A percentile compares a stretch with the other conserved stretches of the same genome.
Evolutionary conservation across 202 grass and related monocot species (phyloP).

Genomic region (Cymbopogon flexuosus): DNA sequence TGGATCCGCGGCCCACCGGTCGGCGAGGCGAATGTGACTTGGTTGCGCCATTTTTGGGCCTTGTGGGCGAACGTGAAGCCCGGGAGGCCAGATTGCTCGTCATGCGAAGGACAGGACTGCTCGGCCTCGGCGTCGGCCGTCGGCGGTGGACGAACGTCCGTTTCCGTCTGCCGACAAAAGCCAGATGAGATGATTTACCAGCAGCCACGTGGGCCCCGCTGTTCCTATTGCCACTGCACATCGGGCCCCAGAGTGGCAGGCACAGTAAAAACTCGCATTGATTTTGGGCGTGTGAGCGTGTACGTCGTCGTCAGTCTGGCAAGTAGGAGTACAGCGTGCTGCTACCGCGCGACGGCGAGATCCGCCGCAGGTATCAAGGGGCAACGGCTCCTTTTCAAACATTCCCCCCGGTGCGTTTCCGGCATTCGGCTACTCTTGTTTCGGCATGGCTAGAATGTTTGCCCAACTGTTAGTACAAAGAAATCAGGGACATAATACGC

Average conservation of each 20-base stretch:
- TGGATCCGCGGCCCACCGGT: neutral
- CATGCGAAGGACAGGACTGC: neutral
- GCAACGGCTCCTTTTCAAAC: too few relatives aligned
- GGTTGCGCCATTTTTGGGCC: neutral
- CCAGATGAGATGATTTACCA: too few relatives aligned
- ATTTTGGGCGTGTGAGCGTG: neutral
- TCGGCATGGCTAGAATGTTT: too few relatives aligned
- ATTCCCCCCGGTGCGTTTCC: too few relatives aligned
- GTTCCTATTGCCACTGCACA: neutral
- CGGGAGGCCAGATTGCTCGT: neutral
- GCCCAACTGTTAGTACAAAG: too few relatives aligned
- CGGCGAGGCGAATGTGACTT: neutral
- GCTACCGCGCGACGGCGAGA: too few relatives aligned
- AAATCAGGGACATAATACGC: too few relatives aligned
- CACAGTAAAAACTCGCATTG: neutral
- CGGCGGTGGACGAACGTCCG: neutral
- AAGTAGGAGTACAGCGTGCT: too few relatives aligned
- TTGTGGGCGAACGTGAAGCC: neutral
- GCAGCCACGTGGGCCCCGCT: neutral
- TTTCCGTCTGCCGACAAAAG: conserved; percentile 25
- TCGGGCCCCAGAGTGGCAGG: neutral
- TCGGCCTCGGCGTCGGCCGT: neutral
- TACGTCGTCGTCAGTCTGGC: too few relatives aligned
- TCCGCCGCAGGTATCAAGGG: too few relatives aligned
- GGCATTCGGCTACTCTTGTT: too few relatives aligned